These are phyloP conservation scores for Globisporangium camurandrum DNA, from an alignment of 352 stramenopile genomes.

Conservation along the genomic window DNA sequence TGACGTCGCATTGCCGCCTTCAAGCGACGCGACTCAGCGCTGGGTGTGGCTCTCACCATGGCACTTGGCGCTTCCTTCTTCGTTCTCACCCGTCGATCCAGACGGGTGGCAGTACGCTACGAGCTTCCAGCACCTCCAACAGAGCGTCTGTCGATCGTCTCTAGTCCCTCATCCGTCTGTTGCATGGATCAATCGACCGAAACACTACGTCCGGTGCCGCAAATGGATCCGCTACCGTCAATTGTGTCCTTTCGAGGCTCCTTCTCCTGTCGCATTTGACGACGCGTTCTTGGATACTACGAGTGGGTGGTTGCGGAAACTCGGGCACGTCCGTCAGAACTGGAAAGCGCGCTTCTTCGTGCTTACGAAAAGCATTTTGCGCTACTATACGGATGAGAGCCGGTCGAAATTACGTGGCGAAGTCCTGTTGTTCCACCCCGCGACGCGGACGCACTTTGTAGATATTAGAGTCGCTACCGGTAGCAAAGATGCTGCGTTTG, in stretches of 20 bases:
- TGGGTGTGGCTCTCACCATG: constrained; percentile 76
- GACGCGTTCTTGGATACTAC: constrained; percentile 66
- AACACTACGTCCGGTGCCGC: constrained; percentile 42
- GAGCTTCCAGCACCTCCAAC: constrained; percentile 50
- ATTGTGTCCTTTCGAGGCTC: constrained; percentile 8
- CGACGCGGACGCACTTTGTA: constrained; percentile 57
- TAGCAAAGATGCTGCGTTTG: constrained; percentile 51
- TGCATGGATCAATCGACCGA: constrained; percentile 20
- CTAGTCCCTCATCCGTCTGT: constrained; percentile 8
- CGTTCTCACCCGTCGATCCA: constrained; percentile 13
- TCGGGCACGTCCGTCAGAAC: constrained; percentile 67
- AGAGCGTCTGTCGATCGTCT: too few relatives aligned
- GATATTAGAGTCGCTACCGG: constrained; percentile 49
- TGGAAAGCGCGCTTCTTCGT: constrained; percentile 78
- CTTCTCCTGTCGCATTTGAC: constrained; percentile 35
- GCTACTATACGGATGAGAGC: constrained; percentile 53
- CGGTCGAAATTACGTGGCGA: constrained; percentile 58
- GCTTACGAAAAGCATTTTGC: constrained; percentile 52
- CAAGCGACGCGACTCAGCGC: constrained; percentile 1
- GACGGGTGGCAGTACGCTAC: constrained; percentile 65
- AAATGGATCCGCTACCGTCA: constrained; percentile 65
- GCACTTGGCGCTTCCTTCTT: constrained; percentile 34
- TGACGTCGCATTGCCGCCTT: constrained; percentile 27
- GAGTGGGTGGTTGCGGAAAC: constrained; percentile 61
- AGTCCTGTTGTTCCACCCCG: constrained; percentile 70